These are phyloP conservation scores for Sugiyamaella mastotermitis DNA, from an alignment of 805 yeast species.

Conservation along the genomic window DNA sequence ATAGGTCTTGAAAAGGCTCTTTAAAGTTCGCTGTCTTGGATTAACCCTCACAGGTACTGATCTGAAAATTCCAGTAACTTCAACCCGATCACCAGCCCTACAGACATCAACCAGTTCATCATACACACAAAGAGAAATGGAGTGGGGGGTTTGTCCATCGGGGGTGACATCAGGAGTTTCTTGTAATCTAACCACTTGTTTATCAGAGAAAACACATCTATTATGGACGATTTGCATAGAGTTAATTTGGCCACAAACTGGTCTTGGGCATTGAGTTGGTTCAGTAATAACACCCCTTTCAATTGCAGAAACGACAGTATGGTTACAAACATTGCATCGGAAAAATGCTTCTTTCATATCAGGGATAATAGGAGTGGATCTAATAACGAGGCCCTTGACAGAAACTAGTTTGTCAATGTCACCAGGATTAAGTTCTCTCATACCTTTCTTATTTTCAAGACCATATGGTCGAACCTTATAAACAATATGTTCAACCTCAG, in stretches of 20 bases:
- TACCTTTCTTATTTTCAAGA: constrained; percentile 62
- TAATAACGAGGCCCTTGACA: constrained; percentile 82
- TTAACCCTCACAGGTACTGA: constrained; percentile 88
- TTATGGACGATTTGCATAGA: constrained; percentile 91
- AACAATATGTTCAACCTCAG: constrained; percentile 71
- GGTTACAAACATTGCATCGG: constrained; percentile 92
- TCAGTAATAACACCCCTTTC: constrained; percentile 93
- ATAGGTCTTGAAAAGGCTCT: constrained; percentile 83
- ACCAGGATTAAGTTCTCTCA: constrained; percentile 89
- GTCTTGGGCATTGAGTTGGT: constrained; percentile 90
- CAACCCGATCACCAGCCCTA: constrained; percentile 94
- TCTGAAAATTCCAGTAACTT: constrained; percentile 91
- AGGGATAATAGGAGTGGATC: constrained; percentile 88
- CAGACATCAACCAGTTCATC: constrained; percentile 93
- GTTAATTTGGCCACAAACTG: constrained; percentile 70
- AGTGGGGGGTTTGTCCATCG: constrained; percentile 98
- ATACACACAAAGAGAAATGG: constrained; percentile 87
- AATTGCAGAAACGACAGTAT: constrained; percentile 83
- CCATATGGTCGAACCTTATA: constrained; percentile 90
- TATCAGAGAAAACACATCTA: constrained; percentile 88
- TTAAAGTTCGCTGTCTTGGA: constrained; percentile 75
- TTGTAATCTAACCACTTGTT: constrained; percentile 88
- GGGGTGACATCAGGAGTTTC: constrained; percentile 96
- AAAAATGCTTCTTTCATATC: constrained; percentile 98
- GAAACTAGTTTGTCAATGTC: constrained; percentile 91